Base-by-base conservation (phyloP, 495 filamentous ascomycete species). In the Aspergillus ostianus region DNA sequence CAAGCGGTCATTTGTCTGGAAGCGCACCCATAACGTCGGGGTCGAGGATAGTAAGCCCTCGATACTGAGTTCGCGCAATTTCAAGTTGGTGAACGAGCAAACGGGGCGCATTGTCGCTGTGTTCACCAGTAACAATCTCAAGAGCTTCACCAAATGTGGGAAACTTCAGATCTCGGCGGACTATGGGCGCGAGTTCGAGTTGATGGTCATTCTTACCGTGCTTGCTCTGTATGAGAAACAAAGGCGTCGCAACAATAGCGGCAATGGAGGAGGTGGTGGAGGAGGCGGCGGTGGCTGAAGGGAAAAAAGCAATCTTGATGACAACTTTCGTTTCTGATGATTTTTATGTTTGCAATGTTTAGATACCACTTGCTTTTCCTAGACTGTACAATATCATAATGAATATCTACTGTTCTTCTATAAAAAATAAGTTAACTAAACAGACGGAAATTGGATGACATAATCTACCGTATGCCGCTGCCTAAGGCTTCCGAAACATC, bases 1-100 rank as follows among this genome's bases (percentile, higher is more conserved):
- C 36, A 41, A 62, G 21, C 63, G 56, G n/a, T 61, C 59, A 6
- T 76, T 74, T 44, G 53, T 70, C 17, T 78, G 75, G 75, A 72
- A 73, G 53, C 45, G 60, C 29, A 78, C 73, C 9, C 67, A 67
- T 27, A 53, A 58, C n/a, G 64, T 71, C 15, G 70, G 66, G 4
- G 53, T 56, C 7, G 64, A 60, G 6, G 62, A 63, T 17, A 55
- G 54, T 6, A 58, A 48, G 30, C 56, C 58, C 12, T 55, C 47
- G 12, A 45, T 46, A 19, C 51, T 63, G 19, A 61, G 59, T 17
- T 32, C 23, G 9, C 64, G 61, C 23, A 70, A 67, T 21, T 62
- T 64, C 51, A 76, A 78, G 51, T 56, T 76, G 13, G 64, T 73
- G 19, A 63, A 75, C 20, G 70, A 73, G 44, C 49, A 60, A 6